Base-by-base conservation (phyloP, 176 grass and related monocot genomes). In the barley (Hordeum vulgare) region DNA sequence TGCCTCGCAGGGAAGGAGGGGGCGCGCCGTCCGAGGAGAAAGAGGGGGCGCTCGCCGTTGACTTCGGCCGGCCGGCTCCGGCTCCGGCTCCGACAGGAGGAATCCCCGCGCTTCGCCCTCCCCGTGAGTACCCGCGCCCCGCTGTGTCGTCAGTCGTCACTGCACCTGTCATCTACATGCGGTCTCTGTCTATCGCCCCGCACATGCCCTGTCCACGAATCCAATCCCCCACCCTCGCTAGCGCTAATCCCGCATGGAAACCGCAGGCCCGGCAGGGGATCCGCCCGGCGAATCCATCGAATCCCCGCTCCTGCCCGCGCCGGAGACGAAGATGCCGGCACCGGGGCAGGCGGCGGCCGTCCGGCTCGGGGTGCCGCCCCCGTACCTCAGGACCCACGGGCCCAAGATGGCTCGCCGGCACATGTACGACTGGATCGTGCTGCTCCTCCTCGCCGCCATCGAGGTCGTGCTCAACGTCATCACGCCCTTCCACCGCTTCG, bases 401-500 rank as follows among this genome's bases (percentile, higher is more conserved):
- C 3, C 33, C 34, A 89, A 82, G 21, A 79, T 89, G 2, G 71
- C 78, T 3, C 75, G 88, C 24, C 34, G 75, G 21, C 93, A 93
- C 74, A 6, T 90, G 41, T 60, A 82, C 11, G 93, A 92, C 28
- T 95, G 93, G 93, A 28, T 89, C 56, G 91, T 89, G 75, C 86
- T 95, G 39, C 27, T 37, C 14, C 82, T 88, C 0, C 89, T 95
- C 66, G 84, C 62, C 3, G 82, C 77, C 40, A 42, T 66, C 45
- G 90, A 90, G 2, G 85, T 42, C 21, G 63, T 65, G 36, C 89
- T 95, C 64, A 92, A 95, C 70, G 21, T 90, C 74, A 90, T 95
- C 45, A 83, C 92, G 73, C 93, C 93, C 25, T 95, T 82, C 75
- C 90, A 95, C 72, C 90, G 93, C 57, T 95, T 95, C 87, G 90